Base-by-base conservation (phyloP, 768 basidiomycete species). In the Mycena leptocephala region DNA sequence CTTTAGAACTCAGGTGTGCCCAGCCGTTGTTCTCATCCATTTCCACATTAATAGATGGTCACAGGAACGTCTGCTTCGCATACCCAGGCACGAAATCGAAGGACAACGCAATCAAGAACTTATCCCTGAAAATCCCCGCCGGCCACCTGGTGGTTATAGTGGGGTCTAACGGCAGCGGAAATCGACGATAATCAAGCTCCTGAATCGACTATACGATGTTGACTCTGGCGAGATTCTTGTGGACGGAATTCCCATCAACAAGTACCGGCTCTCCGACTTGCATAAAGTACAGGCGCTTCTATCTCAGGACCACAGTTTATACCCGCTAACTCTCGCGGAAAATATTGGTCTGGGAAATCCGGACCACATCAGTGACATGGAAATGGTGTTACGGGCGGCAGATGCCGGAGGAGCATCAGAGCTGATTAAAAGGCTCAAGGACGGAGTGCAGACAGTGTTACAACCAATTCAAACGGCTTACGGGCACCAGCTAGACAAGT, bases 11-110 rank as follows among this genome's bases (percentile, higher is more conserved):
- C 14, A 65, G 28, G 76, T 77, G 26, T 22, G 48, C n/a, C n/a
- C 18, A 35, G 7, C n/a, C 18, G 11, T 10, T 22, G 2, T 13
- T 18, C 9, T 26, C 26, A 24, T 58, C 28, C 2, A 28, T 0
- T 8, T 58, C 11, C 24, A 51, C 28, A 11, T 67, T n/a, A n/a
- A n/a, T n/a, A n/a, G n/a, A n/a, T 10, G 13, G 22, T 2, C 24
- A 1, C 58, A 88, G 88, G 10, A 79, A 87, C 46, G 86, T 88
- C 9, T 83, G 78, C 0, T 88, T 88, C 59, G 76, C 75, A n/a
- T 88, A 88, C 62, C 85, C 87, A 1, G 79, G 74, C 2, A 76
- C 75, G 14, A 71, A 79, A 30, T 67, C 65, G 2, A 76, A 46
- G 8, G 62, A 76, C 11, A 68, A 59, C 41, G 80, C 76, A 8